phyloP scores from a whole-genome alignment of 306 rosid genomes.

The Crotalaria pallida region DNA sequence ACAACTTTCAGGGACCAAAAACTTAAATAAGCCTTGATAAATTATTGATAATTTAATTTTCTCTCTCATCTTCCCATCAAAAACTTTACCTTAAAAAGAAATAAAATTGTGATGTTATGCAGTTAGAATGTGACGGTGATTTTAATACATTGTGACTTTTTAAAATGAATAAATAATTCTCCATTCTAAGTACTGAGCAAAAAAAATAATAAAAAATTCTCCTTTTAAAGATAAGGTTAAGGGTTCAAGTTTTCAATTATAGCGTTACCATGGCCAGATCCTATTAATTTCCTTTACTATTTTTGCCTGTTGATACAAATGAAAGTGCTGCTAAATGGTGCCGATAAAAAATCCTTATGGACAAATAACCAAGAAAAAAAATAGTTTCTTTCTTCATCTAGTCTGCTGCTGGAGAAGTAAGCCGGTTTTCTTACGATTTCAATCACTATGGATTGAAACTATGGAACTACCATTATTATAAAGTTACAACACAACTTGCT shows the following conservation, averaged over 20 bases:
- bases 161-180: too few relatives aligned
- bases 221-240: background rate
- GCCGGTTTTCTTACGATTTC: background rate
- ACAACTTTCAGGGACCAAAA: too few relatives aligned
- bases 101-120: too few relatives aligned
- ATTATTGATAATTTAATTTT: too few relatives aligned
- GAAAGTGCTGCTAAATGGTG: background rate
- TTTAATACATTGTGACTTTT: too few relatives aligned
- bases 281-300: background rate
- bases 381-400: background rate
- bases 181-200: background rate
- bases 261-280: background rate
- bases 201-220: too few relatives aligned
- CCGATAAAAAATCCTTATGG: background rate
- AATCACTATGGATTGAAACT: background rate
- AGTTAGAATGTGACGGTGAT: background rate
- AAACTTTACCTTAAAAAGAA: too few relatives aligned
- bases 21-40: too few relatives aligned
- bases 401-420: background rate
- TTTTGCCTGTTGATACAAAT: background rate
- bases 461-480: background rate
- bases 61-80: too few relatives aligned
- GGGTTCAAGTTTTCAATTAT: background rate
- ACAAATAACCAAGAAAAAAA: background rate
- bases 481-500: conserved; percentile 14